Base-by-base conservation (phyloP, 2,329 filamentous ascomycete genomes). In the Claviceps africana region DNA sequence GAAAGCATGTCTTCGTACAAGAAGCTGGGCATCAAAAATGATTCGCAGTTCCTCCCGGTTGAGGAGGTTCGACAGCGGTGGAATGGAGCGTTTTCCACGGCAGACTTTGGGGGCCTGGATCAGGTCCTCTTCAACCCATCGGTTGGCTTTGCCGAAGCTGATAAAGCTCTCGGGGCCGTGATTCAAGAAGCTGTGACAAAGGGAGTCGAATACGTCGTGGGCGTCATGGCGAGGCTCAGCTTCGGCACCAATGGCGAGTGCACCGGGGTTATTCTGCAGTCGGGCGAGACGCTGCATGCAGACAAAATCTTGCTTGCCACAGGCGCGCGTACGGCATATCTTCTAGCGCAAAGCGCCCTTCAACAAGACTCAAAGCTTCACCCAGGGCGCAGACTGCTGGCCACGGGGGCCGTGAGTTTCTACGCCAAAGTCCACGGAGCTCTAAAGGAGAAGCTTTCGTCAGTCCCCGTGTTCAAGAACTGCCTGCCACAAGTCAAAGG, bases 131-230 rank as follows among this genome's bases (percentile, higher is more conserved):
- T 76, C 57, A 82, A 82, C 65, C 75, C 74, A 54, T 74, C 71
- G 33, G 79, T 77, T 61, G 79, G 79, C 2, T 82, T 77, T 71
- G 78, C 72, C 19, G 74, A 77, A 49, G 79, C 79, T 13, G 77
- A 77, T 52, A 75, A 79, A 61, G 72, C 75, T 39, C 64, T 82
- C 47, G 65, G 68, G 49, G 76, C 75, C 13, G 73, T 82, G 15
- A 77, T 77, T 7, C 72, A 74, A 53, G 69, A 69, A 49, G 73
- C 70, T 25, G 59, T 81, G 9, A 70, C 74, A 50, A 62, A 74
- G 33, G 79, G 79, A 7, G 78, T 78, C 56, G 71, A 76, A 57
- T 81, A 80, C 54, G 67, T 78, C 15, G 67, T 72, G 3, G 76
- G 73, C 22, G 72, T 76, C 58, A 71, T 77, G 66, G 59, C 55